Conservation (phyloP, 2,329 filamentous ascomycete genomes). For the Penicillium brevicompactum region DNA sequence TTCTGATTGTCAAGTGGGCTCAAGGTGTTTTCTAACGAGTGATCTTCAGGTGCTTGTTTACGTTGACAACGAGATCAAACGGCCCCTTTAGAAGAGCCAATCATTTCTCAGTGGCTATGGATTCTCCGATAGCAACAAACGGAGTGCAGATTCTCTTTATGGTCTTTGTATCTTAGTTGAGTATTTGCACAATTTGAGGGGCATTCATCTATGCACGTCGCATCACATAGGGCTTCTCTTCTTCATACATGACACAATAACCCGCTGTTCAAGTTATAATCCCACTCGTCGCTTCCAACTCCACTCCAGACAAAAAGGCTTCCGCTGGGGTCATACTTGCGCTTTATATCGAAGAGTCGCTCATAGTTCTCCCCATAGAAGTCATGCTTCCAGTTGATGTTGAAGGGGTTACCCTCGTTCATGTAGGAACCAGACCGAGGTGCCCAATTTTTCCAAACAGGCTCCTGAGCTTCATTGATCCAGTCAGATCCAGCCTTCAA, state of each 20-base stretch:
- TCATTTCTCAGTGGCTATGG: no score
- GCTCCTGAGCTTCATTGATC: not conserved
- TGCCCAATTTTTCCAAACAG: conserved; percentile 17
- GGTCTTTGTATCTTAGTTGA: no score
- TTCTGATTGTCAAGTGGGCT: no score
- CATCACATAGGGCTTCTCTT: not conserved
- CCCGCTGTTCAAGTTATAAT: not conserved
- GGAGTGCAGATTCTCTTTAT: no score
- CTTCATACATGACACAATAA: not conserved
- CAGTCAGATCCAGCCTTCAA: not conserved
- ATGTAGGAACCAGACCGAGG: conserved; percentile 21
- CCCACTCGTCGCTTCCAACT: conserved; percentile 3
- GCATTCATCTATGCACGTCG: no score
- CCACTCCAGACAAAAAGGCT: conserved; percentile 23
- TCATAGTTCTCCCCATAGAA: conserved; percentile 26
- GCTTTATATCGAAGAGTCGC: conserved; percentile 18
- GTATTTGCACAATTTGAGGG: no score
- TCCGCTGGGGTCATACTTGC: conserved; percentile 21
- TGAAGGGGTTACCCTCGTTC: conserved; percentile 24
- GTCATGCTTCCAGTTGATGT: conserved; percentile 17
- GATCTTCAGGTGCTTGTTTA: no score
- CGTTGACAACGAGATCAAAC: no score
- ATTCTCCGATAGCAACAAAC: no score
- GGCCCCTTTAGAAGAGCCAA: no score
- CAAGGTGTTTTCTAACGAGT: no score